phyloP scores from a whole-genome alignment of 768 basidiomycete genomes.

The Lanmaoa pseudosensibilis region DNA sequence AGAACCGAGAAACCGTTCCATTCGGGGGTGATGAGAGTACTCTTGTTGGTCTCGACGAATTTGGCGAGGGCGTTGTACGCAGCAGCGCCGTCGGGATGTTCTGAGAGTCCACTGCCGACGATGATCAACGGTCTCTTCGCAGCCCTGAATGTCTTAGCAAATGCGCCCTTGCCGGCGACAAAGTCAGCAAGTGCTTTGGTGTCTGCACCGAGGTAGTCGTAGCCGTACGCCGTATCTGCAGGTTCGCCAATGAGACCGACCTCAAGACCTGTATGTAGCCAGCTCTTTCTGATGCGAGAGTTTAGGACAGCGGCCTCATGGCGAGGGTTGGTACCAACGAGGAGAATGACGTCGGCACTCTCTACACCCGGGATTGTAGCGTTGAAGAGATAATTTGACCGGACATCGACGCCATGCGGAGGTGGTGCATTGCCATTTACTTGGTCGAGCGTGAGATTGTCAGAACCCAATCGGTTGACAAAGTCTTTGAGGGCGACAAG shows the following conservation, averaged over 20 bases:
- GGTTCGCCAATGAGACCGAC: constrained; percentile 89
- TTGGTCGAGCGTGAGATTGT: constrained; percentile 86
- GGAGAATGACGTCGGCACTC: constrained; percentile 86
- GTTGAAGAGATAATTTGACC: constrained; percentile 97
- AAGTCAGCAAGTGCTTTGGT: constrained; percentile 77
- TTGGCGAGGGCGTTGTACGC: constrained; percentile 76
- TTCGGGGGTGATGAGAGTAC: constrained; percentile 73
- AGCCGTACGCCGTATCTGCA: constrained; percentile 89
- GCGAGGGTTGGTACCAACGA: constrained; percentile 94
- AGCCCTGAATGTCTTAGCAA: constrained; percentile 81
- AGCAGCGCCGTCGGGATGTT: constrained; percentile 81
- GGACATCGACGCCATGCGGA: constrained; percentile 81
- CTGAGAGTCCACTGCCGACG: constrained; percentile 82
- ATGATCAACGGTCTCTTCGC: constrained; percentile 93
- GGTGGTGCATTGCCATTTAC: constrained; percentile 65
- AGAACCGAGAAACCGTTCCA: constrained; percentile 96
- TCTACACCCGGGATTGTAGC: constrained; percentile 88
- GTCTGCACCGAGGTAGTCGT: constrained; percentile 83
- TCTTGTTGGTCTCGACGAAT: constrained; percentile 78
- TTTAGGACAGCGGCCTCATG: constrained; percentile 98
- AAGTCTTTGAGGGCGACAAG: constrained; percentile 93
- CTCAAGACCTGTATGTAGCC: constrained; percentile 84
- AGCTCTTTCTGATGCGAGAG: constrained; percentile 93
- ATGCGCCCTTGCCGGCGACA: constrained; percentile 71
- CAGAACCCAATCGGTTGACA: constrained; percentile 89